phyloP scores from a whole-genome alignment of 2,329 filamentous ascomycete species.

The Colletotrichum melonis region DNA sequence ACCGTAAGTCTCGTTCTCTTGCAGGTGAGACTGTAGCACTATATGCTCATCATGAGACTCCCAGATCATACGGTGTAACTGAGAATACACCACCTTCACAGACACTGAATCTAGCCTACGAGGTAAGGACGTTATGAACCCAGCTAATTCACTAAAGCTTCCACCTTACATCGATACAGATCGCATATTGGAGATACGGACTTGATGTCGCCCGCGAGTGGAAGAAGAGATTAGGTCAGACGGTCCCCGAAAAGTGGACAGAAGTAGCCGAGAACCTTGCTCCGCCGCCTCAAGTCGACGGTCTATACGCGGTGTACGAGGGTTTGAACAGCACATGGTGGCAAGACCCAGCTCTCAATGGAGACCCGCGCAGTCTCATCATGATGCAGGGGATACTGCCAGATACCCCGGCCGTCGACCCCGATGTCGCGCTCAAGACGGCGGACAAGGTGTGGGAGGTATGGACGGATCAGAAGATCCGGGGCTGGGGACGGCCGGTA shows the following conservation, averaged over 20 bases:
- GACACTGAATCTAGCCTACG: constrained; percentile 69
- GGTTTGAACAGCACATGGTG: constrained; percentile 59
- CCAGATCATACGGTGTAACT: constrained; percentile 55
- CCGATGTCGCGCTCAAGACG: constrained; percentile 48
- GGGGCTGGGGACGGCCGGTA: constrained; percentile 59
- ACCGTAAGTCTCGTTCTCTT: constrained; percentile 43
- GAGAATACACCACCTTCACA: constrained; percentile 69
- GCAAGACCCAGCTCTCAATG: constrained; percentile 47
- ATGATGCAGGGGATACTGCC: constrained; percentile 59
- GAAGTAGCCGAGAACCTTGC: constrained; percentile 63
- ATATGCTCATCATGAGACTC: too few species aligned
- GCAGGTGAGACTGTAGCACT: too few species aligned
- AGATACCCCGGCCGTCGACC: constrained; percentile 50
- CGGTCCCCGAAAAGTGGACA: constrained; percentile 58
- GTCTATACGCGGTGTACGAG: constrained; percentile 66
- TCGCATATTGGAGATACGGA: constrained; percentile 70
- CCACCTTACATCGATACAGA: constrained; percentile 31
- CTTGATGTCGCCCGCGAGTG: constrained; percentile 64
- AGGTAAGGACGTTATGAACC: constrained; percentile 46
- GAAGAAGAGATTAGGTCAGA: constrained; percentile 58
- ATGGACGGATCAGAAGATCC: constrained; percentile 55
- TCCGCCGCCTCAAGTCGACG: constrained; percentile 60
- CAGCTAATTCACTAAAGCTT: not conserved
- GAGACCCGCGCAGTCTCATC: constrained; percentile 57
- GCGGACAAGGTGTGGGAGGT: constrained; percentile 50